Percentiles rank a stretch among this genome's conserved stretches.
Evolutionary conservation across 257 asterid genomes (phyloP).

Genomic region (Pogostemon cablin): DNA sequence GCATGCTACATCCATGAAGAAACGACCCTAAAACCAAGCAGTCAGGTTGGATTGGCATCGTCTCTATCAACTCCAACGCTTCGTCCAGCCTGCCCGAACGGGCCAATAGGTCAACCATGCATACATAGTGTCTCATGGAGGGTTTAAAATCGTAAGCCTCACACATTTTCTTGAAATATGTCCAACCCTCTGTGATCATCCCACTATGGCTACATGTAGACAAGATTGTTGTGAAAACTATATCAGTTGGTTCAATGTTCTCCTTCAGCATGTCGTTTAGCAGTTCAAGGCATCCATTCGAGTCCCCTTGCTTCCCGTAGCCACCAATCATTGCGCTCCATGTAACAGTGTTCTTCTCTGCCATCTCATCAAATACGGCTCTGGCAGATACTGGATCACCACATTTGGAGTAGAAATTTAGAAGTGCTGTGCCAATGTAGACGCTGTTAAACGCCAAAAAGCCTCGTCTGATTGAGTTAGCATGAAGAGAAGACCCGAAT

Average conservation of each 20-base stretch:
- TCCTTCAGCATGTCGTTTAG: conserved; percentile 49
- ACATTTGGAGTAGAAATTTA: conserved; percentile 60
- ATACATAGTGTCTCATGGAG: conserved; percentile 54
- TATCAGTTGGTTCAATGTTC: conserved; percentile 53
- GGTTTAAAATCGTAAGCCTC: conserved; percentile 40
- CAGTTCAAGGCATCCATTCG: conserved; percentile 43
- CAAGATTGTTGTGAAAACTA: conserved; percentile 50
- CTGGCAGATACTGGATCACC: conserved; percentile 59
- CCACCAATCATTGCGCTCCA: conserved; percentile 74
- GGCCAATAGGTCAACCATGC: conserved; percentile 64
- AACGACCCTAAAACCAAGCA: conserved; percentile 49
- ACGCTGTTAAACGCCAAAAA: conserved; percentile 40
- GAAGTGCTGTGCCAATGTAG: conserved; percentile 58
- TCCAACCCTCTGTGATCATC: conserved; percentile 59
- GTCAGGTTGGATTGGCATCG: conserved; percentile 53
- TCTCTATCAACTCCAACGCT: conserved; percentile 55
- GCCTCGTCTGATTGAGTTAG: conserved; percentile 46
- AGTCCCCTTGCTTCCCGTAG: conserved; percentile 58
- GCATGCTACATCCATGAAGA: conserved; percentile 54
- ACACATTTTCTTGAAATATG: conserved; percentile 50
- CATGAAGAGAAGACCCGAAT: conserved; percentile 58
- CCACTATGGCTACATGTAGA: conserved; percentile 62
- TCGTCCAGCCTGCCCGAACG: conserved; percentile 57
- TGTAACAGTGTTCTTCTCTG: conserved; percentile 46
- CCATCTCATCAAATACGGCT: conserved; percentile 50